Conservation (phyloP, 2,329 filamentous ascomycete genomes). For the Colletotrichum destructivum region DNA sequence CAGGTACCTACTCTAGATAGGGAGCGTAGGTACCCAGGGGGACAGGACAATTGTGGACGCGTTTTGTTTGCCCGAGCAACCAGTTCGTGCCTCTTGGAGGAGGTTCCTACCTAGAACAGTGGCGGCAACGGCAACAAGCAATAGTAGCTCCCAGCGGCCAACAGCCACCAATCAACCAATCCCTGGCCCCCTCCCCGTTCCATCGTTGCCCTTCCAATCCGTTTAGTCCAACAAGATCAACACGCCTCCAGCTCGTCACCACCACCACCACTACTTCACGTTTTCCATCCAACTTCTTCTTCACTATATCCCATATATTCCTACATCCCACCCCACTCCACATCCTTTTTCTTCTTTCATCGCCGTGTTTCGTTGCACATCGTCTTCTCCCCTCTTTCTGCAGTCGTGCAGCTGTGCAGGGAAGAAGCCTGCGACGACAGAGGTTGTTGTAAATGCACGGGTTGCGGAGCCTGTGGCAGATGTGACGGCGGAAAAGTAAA, state of each 20-base stretch:
- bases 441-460: slow-evolving; percentile 23
- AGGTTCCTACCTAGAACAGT: background rate
- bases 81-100: slow-evolving; percentile 6
- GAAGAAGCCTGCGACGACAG: slow-evolving; percentile 34
- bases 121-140: slow-evolving; percentile 1
- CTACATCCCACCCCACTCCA: background rate
- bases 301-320: background rate
- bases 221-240: slow-evolving; percentile 32
- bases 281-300: background rate
- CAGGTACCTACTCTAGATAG: background rate
- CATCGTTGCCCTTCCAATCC: slow-evolving; percentile 41
- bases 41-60: slow-evolving; percentile 18
- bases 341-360: background rate
- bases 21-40: background rate
- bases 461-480: slow-evolving; percentile 18
- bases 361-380: background rate
- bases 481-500: slow-evolving; percentile 36
- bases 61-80: slow-evolving; percentile 42
- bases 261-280: background rate
- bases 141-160: background rate
- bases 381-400: background rate
- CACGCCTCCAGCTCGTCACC: slow-evolving; percentile 28
- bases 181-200: background rate
- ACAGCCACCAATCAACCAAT: background rate
- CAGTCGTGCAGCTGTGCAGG: slow-evolving; percentile 14